These are phyloP conservation scores for Acanthamoeba lenticulata DNA, from an alignment of 208 protist species.

Conservation along the genomic window DNA sequence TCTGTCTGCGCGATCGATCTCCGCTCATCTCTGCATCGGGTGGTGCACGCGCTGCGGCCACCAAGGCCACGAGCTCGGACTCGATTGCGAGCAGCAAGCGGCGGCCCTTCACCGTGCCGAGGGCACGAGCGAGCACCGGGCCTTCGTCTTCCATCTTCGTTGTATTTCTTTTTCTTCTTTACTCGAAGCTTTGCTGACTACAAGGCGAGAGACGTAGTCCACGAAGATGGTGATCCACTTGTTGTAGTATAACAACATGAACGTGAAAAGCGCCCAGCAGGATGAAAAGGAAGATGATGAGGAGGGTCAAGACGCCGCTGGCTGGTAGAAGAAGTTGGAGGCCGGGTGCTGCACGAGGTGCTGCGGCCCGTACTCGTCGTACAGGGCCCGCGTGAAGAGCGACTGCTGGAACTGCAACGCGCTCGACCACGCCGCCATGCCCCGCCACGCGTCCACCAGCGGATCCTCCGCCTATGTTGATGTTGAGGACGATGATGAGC, in stretches of 20 bases:
- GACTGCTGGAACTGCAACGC: background rate
- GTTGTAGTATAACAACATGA: no score
- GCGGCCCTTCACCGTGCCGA: background rate
- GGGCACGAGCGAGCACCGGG: background rate
- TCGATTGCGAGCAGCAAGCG: background rate
- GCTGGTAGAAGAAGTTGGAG: constrained; percentile 51
- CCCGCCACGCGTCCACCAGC: constrained; percentile 39
- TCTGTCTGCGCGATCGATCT: background rate
- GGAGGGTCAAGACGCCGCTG: no score
- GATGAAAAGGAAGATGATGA: no score
- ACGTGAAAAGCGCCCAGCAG: no score
- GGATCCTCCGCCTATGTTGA: background rate
- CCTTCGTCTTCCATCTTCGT: background rate
- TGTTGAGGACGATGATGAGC: background rate
- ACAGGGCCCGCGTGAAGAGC: constrained; percentile 26
- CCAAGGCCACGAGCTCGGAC: background rate
- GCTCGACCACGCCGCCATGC: background rate
- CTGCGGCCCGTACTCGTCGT: constrained; percentile 52
- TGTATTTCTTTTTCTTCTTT: no score
- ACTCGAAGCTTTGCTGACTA: no score
- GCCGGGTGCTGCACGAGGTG: background rate
- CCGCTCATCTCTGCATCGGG: background rate
- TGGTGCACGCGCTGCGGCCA: background rate
- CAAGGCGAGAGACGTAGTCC: no score
- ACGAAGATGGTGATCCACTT: no score